Base-by-base conservation (phyloP, 2,329 filamentous ascomycete species). In the Biscogniauxia mediterranea region DNA sequence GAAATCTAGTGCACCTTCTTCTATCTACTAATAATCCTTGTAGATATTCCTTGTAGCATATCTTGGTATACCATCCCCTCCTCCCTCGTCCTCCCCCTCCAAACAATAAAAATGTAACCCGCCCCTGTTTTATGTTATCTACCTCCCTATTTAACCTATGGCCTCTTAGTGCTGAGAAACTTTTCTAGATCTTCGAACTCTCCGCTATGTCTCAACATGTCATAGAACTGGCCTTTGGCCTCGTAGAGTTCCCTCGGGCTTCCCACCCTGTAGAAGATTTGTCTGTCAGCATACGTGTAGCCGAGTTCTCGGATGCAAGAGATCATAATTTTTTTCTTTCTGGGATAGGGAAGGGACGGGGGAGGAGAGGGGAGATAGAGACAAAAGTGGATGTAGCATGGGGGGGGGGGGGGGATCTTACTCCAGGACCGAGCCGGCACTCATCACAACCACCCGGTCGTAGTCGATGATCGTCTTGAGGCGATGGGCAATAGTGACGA, bases 401-500 rank as follows among this genome's bases (percentile, higher is more conserved):
- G 3, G 28, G 11, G 28, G 28, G 28, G 2, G 3, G 28, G 28
- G 28, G 7, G 2, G 52, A 15, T 67, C 77, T 71, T 76, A 81
- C 80, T 87, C 84, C 9, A 83, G 66, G 6, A 87, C 81, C 28
- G 74, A 74, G 0, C 84, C 84, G 0, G 77, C 79, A 7, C 78
- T 79, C 81, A 87, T 81, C 17, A 87, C 84, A 2, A 87, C 78
- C 0, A 88, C 79, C 28, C 77, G 77, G 67, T 88, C 84, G 64
- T 85, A 86, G 70, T 87, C 84, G 60, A 85, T 81, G 57, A 88
- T 85, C 0, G 84, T 87, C 51, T 81, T 76, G 54, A 87, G 72
- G 4, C 84, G 79, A 70, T 87, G 84, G 6, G 83, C 84, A 63
- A 87, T 85, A 2, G 83, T 85, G 20, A 87, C 79, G 3, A 86